Evolutionary conservation across 2,329 filamentous ascomycete genomes (phyloP), one percentile per base, ranked within the genome.

Genomic region (Paraconiothyrium sp.): DNA sequence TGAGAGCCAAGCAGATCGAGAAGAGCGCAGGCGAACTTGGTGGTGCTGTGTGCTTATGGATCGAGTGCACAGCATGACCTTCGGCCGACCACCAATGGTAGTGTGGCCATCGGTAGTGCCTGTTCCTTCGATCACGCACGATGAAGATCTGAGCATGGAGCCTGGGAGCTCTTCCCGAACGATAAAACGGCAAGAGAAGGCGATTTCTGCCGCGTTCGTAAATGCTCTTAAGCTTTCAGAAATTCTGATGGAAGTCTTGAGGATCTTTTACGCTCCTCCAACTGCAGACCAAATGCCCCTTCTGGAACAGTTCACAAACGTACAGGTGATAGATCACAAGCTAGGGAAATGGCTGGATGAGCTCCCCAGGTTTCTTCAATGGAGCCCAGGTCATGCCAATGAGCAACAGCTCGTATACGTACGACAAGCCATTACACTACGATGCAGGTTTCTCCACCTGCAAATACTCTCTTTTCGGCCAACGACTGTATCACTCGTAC

Each of bases 21-120:
- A 67, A 46, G 59, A 64, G 58, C 54, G 61, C 27, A 57, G 63
- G 30, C 55, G 64, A 24, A 60, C 57, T 13, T 67, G 64, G 64
- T 60, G 55, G 34, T 52, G 58, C 16, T 67, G 64, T 49, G 54
- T 65, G 10, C 39, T 65, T 22, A 59, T 65, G 51, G 64, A 67
- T 49, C 58, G 60, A 24, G 57, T 59, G 7, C 57, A 62, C 34
- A 61, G 58, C 39, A 60, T 68, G 59, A 68, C 65, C 10, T 64
- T 62, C 58, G 65, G 65, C 10, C 52, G 65, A 27, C 64, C 64
- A 30, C 51, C 61, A 13, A 64, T 65, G 50, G 44, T 64, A 7
- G 30, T 51, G 8, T 57, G 54, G 51, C 52, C 58, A 9, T 60
- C 58, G 11, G n/a, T 50, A 16, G 35, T 60, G 4, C 58, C 52